Evolutionary conservation across 176 grass and related monocot genomes (phyloP), one percentile per base, ranked within the genome.

Genomic region (Cymbopogon citratus): DNA sequence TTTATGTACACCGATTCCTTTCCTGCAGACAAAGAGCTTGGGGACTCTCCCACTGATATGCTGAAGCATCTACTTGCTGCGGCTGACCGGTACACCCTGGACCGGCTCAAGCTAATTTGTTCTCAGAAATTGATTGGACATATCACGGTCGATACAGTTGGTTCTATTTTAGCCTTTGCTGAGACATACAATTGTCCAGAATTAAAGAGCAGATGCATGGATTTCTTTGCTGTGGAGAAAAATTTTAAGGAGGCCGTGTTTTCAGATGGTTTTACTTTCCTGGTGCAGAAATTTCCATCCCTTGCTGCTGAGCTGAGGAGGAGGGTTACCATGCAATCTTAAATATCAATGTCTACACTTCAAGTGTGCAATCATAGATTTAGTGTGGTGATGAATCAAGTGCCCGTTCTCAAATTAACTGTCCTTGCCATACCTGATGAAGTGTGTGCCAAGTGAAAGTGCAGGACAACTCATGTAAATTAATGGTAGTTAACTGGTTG

Each of bases 1-100:
- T 90, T 84, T 80, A 90, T 90, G 48, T 90, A 90, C 35, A 87
- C 79, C 0, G 88, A 90, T 66, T 35, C 38, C 13, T 60, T 86
- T 25, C 79, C 59, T 9, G 73, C 69, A 36, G n/a, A 73, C 8
- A 6, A 19, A 9, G 70, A 49, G 26, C 25, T 73, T 12, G 44
- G 43, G 25, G 13, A 28, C 24, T 16, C 70, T 51, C 14, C 7
- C 3, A 48, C 44, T 51, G 44, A 51, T 16, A 49, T 52, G 49
- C 16, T 52, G 18, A 5, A 52, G 49, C 49, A 52, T 52, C 6
- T 52, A 21, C 16, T 52, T 52, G 18, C 18, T 52, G 49, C 49
- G 1, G 49, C 49, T 52, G 49, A 52, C 18, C 49, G 18, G 1
- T 52, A 52, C 2, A 18, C 49, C 1, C 6, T 52, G 49, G 49